Conservation (phyloP, 2,329 filamentous ascomycete species). For the Trichoderma lentiforme region DNA sequence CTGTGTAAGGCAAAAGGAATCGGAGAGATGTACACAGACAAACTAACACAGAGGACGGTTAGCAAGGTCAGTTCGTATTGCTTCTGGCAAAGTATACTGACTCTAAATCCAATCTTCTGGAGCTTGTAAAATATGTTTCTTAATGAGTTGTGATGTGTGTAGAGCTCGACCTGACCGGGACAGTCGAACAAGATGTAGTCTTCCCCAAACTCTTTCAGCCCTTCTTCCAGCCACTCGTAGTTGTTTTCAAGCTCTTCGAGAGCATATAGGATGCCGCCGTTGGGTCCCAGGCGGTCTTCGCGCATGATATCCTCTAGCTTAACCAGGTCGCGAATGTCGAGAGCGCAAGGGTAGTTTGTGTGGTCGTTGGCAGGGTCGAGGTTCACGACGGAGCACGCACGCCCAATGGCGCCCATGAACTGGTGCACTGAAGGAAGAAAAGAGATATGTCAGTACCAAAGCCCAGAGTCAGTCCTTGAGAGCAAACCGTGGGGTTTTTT, state of each 20-base stretch:
- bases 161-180: conserved; percentile 93
- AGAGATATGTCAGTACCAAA: background rate
- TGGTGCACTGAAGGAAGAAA: conserved; percentile 67
- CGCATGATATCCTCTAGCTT: conserved; percentile 95
- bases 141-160: conserved; percentile 89
- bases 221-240: conserved; percentile 84
- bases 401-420: conserved; percentile 92
- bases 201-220: conserved; percentile 74
- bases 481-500: background rate
- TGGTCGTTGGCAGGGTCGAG: conserved; percentile 96
- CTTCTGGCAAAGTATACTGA: conserved; percentile 43
- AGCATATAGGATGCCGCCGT: conserved; percentile 88
- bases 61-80: background rate
- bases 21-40: conserved; percentile 88
- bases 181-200: conserved; percentile 96
- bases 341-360: conserved; percentile 80
- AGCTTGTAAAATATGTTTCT: conserved; percentile 88
- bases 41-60: conserved; percentile 54
- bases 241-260: conserved; percentile 94
- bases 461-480: background rate
- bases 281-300: conserved; percentile 84
- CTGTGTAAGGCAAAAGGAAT: conserved; percentile 88
- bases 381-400: conserved; percentile 92
- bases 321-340: conserved; percentile 86
- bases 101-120: conserved; percentile 88